Evolutionary conservation across 257 asterid genomes (phyloP).

Genomic region (Linaria vulgaris): DNA sequence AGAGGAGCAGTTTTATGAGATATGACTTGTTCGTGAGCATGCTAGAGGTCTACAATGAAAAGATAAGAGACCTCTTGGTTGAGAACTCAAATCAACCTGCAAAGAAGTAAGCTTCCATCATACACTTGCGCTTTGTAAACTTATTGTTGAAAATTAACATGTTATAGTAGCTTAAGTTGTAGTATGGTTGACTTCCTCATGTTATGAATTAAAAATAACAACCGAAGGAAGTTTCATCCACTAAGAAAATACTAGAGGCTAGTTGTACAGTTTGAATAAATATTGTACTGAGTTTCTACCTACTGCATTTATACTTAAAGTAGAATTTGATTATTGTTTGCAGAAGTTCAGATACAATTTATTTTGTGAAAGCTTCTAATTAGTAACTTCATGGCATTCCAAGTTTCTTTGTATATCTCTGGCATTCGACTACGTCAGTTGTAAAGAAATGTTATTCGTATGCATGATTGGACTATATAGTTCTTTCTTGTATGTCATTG

Average conservation of each 20-base stretch:
- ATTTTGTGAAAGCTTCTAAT: too few relatives aligned
- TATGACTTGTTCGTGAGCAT: conserved; percentile 87
- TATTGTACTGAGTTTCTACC: not conserved
- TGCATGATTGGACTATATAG: too few relatives aligned
- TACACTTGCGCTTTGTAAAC: conserved; percentile 6
- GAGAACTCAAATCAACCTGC: conserved; percentile 70
- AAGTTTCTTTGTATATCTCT: too few relatives aligned
- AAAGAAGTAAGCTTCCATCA: conserved; percentile 67
- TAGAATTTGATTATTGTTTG: too few relatives aligned
- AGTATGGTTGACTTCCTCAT: not conserved
- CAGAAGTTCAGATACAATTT: too few relatives aligned
- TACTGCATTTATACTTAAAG: too few relatives aligned
- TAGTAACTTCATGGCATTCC: too few relatives aligned
- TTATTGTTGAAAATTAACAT: not conserved
- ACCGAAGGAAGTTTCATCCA: conserved; percentile 5
- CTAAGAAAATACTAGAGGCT: not conserved
- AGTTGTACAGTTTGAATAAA: not conserved
- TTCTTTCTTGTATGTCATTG: too few relatives aligned
- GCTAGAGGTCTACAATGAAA: conserved; percentile 97
- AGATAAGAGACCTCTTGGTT: conserved; percentile 85
- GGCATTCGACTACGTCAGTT: too few relatives aligned
- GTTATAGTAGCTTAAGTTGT: not conserved
- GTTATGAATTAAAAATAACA: not conserved
- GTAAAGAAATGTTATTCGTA: too few relatives aligned
- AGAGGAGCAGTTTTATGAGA: conserved; percentile 63